phyloP scores from a whole-genome alignment of 2,329 filamentous ascomycete species.

The Colletotrichum godetiae region DNA sequence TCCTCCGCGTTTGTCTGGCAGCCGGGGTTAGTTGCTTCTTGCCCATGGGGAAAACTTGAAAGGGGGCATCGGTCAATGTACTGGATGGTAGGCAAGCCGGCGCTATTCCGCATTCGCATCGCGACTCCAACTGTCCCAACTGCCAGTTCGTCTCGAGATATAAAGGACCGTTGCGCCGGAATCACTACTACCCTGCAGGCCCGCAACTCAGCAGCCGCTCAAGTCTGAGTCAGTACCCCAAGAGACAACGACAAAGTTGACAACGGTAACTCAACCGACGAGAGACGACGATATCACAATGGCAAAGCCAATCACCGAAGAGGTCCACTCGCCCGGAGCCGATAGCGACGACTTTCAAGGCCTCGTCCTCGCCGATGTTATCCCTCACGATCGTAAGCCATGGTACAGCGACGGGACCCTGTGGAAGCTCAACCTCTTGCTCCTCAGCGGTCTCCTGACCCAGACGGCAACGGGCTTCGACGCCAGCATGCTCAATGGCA shows the following conservation, averaged over 20 bases:
- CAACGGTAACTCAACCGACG: neutral
- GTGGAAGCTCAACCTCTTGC: conserved; percentile 45
- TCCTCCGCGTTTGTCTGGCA: neutral
- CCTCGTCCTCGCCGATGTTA: neutral
- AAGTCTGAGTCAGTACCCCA: neutral
- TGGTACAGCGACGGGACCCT: conserved; percentile 39
- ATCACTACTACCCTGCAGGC: neutral
- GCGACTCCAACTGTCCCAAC: neutral
- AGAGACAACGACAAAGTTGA: neutral
- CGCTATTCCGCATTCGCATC: neutral
- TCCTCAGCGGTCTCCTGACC: conserved; percentile 45
- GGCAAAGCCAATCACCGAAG: neutral
- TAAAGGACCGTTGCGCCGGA: neutral
- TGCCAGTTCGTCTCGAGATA: neutral
- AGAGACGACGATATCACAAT: neutral
- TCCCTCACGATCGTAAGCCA: conserved; percentile 13
- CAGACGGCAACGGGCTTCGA: conserved; percentile 47
- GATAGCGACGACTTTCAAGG: neutral
- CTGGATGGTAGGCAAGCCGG: neutral
- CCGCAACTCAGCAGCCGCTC: neutral
- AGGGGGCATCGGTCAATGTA: neutral
- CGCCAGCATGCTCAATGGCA: conserved; percentile 47
- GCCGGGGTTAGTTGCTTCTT: neutral
- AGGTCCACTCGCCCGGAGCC: neutral
- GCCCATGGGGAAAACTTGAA: neutral